These are phyloP conservation scores for Isatis tinctoria DNA, from an alignment of 345 rosid species.

Conservation along the genomic window DNA sequence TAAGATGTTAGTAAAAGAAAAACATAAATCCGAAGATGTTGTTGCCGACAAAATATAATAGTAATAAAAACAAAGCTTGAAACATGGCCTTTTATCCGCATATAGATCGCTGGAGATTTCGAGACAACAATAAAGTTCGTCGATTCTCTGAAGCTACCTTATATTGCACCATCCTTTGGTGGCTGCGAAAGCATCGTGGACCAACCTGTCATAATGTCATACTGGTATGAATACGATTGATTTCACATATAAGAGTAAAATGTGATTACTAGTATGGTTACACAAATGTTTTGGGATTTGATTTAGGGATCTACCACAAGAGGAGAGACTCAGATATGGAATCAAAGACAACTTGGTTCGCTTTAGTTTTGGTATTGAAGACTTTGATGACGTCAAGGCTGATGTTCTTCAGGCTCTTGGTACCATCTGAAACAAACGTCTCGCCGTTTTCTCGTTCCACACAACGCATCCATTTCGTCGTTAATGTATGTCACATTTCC, in stretches of 20 bases:
- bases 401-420: conserved; percentile 70
- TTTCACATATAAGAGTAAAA: background rate
- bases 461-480: no score
- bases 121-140: conserved; percentile 56
- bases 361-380: conserved; percentile 92
- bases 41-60: no score
- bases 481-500: background rate
- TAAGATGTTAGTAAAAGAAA: no score
- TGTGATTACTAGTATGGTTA: background rate
- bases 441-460: no score
- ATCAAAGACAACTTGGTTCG: conserved; percentile 86
- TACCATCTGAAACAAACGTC: background rate
- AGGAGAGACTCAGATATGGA: conserved; percentile 27
- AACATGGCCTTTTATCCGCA: background rate
- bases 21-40: no score
- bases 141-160: conserved; percentile 78
- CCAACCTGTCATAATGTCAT: conserved; percentile 56
- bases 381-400: conserved; percentile 73
- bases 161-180: conserved; percentile 86
- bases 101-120: conserved; percentile 48
- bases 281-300: background rate
- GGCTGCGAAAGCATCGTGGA: conserved; percentile 91
- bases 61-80: background rate
- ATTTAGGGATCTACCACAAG: background rate
- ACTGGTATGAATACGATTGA: conserved; percentile 43